These are phyloP conservation scores for Fusarium albidum DNA, from an alignment of 2,329 filamentous ascomycete genomes.

Conservation along the genomic window DNA sequence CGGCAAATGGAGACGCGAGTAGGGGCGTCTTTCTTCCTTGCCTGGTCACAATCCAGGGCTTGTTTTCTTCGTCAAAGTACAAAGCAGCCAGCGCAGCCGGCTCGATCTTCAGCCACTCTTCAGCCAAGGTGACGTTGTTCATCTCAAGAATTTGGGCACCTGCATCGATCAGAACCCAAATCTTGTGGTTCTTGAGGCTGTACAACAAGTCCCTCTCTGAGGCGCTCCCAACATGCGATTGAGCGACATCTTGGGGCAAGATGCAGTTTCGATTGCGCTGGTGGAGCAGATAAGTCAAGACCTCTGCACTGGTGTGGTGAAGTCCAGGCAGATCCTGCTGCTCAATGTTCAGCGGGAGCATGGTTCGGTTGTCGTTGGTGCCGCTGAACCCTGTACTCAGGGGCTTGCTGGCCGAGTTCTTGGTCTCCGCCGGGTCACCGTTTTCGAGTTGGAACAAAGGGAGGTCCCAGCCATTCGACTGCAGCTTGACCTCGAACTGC, in stretches of 20 bases:
- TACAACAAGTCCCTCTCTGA: constrained; percentile 44
- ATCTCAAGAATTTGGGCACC: constrained; percentile 72
- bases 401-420: constrained; percentile 12
- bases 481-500: constrained; percentile 70
- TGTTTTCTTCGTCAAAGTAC: constrained; percentile 53
- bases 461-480: constrained; percentile 75
- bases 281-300: constrained; percentile 66
- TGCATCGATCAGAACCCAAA: constrained; percentile 68
- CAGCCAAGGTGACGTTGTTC: constrained; percentile 59
- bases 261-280: constrained; percentile 58
- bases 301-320: constrained; percentile 69
- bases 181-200: constrained; percentile 35
- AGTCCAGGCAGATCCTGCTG: constrained; percentile 68
- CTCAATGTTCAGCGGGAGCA: constrained; percentile 68
- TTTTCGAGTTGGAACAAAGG: constrained; percentile 51
- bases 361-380: constrained; percentile 70
- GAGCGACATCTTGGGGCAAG: constrained; percentile 41
- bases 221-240: constrained; percentile 52
- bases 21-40: constrained; percentile 28
- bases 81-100: constrained; percentile 56
- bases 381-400: constrained; percentile 76
- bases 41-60: constrained; percentile 30
- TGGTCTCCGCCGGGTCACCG: neutral
- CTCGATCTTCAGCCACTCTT: constrained; percentile 60
- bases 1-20: constrained; percentile 31